Base-by-base conservation (phyloP, 768 basidiomycete species). In the Leccinum rimulosum region DNA sequence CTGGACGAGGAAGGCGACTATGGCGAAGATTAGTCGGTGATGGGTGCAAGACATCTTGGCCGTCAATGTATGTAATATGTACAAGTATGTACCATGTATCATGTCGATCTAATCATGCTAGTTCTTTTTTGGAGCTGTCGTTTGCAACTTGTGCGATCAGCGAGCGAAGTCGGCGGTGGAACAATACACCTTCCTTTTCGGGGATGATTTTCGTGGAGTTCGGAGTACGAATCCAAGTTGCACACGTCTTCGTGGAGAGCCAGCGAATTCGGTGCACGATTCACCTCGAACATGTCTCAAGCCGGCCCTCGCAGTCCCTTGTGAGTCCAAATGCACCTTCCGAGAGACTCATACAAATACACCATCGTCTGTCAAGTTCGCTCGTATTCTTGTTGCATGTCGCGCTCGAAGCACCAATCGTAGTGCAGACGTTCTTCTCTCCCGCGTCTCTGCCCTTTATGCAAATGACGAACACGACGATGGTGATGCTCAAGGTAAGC, bases 391-490 rank as follows among this genome's bases (percentile, higher is more conserved):
- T 94, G 40, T 74, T 93, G 30, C 92, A 94, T 66, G 82, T 91
- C 65, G 89, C 87, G 6, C 76, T 93, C 57, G 92, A 94, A 70
- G 80, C 84, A 6, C 92, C 92, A 0, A 69, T 94, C 22, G 90
- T 86, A 3, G 72, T 94, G 33, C 91, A 93, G 70, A 89, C 91
- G 6, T 73, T 93, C 17, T 83, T 83, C 76, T 79, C 84, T 0
- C 85, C 89, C 1, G 65, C 73, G 17, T 76, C 71, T 15, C 71
- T 93, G 19, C 92, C 92, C 0, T 92, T 94, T 70, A 64, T 93
- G 56, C 84, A 91, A 69, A 79, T 92, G 64, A 93, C 87, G 65
- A 94, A 94, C 76, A 93, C 92, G 6, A 83, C 90, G 0, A 52
- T 93, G 8, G 84, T 91, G 2, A 62, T 93, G 8, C 73, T 91